Base-by-base conservation (phyloP, 2,329 filamentous ascomycete species). In the Fusarium udum region DNA sequence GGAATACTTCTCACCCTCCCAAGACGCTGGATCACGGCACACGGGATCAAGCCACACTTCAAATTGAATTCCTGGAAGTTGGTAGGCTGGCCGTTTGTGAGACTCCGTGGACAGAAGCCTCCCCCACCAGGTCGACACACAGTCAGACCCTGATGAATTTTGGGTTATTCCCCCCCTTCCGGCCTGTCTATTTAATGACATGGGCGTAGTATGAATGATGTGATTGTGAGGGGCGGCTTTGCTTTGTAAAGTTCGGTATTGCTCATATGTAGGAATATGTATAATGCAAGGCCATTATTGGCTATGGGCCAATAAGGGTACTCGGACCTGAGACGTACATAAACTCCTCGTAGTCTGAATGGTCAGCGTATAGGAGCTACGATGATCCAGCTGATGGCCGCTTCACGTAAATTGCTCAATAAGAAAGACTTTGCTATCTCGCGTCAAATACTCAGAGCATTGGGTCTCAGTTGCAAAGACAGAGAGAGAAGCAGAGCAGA, bases 331-430 rank as follows among this genome's bases (percentile, higher is more conserved):
- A 36, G 55, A 48, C n/a, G 31, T 26, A 48, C 28, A 34, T 58
- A 18, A 18, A 13, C n/a, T 36, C 40, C 40, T 12, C 14, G 20
- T 22, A 22, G 18, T 26, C n/a, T 57, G n/a, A 26, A 46, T 36
- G 55, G 55, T 12, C n/a, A 24, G 39, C 12, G 18, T 34, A 10
- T 10, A 26, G 11, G 10, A 16, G 22, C 12, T 24, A 34, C 24
- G 65, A 42, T 66, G 53, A 67, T 46, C 28, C 62, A 67, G 53
- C 28, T 53, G 37, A 40, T 26, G 24, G 24, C n/a, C 15, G 28
- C 39, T 67, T 15, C 16, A 53, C 39, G 53, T 53, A 61, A 58
- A 26, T 36, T 60, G 32, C 26, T 46, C 24, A 52, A 36, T 39
- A 6, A 28, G 20, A 39, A 28, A 53, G 51, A 9, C 6, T 16